Percentiles rank a stretch among this genome's conserved stretches.
Evolutionary conservation across 768 basidiomycete genomes (phyloP).

Genomic region (Panaeolus cyanescens): DNA sequence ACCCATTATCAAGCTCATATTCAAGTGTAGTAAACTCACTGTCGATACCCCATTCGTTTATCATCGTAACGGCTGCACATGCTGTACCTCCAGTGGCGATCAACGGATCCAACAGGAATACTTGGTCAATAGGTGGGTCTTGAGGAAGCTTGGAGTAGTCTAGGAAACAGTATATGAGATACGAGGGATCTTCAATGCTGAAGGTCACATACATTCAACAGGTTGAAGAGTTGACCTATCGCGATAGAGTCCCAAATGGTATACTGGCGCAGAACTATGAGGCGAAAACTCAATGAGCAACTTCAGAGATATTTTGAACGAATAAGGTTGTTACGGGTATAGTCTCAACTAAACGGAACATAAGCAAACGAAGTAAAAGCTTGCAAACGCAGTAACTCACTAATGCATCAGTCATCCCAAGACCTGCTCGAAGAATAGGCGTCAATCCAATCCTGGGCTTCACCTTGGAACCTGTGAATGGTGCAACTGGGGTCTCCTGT

Average conservation of each 20-base stretch:
- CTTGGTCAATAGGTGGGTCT: constrained; percentile 71
- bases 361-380: background rate
- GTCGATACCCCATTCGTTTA: constrained; percentile 80
- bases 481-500: constrained; percentile 77
- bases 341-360: constrained; percentile 52
- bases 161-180: constrained; percentile 25
- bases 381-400: constrained; percentile 26
- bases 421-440: constrained; percentile 90
- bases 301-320: background rate
- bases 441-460: constrained; percentile 82
- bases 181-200: background rate
- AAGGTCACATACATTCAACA: constrained; percentile 69
- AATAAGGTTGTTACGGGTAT: constrained; percentile 59
- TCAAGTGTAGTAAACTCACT: constrained; percentile 38
- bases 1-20: background rate
- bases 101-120: constrained; percentile 90
- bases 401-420: constrained; percentile 91
- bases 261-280: constrained; percentile 74
- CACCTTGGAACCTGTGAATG: constrained; percentile 77
- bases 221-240: constrained; percentile 88
- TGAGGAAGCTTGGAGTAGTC: constrained; percentile 91
- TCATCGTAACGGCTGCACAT: constrained; percentile 83
- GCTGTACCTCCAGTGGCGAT: constrained; percentile 96
- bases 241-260: constrained; percentile 88
- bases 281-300: background rate